Percentiles rank a stretch among this genome's conserved stretches.
Evolutionary conservation across 164 flowering plant species (phyloP).

Genomic region (Pachysandra terminalis): DNA sequence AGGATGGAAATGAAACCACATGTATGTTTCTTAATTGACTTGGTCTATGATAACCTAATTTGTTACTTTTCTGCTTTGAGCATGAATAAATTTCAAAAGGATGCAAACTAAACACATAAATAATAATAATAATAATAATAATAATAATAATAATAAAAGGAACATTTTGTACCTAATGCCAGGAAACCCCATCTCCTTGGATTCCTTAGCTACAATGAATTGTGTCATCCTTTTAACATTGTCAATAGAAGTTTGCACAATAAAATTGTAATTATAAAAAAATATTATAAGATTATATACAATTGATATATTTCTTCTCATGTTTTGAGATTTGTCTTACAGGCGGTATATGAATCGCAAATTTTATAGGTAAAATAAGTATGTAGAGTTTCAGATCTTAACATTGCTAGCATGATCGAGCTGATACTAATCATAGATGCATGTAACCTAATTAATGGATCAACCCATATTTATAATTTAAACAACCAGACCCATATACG

Average conservation of each 20-base stretch:
- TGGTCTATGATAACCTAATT: neutral
- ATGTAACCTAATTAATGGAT: too few relatives aligned
- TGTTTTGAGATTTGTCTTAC: too few relatives aligned
- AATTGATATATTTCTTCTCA: neutral
- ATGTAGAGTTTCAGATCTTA: too few relatives aligned
- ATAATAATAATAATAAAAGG: too few relatives aligned
- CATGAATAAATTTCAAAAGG: neutral
- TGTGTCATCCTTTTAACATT: neutral
- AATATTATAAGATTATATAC: neutral
- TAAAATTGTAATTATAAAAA: too few relatives aligned
- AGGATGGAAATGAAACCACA: constrained; percentile 96
- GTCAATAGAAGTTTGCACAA: neutral
- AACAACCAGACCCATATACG: too few relatives aligned
- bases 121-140: too few relatives aligned
- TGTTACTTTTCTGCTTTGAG: neutral
- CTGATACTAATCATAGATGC: too few relatives aligned
- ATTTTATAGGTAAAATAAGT: too few relatives aligned
- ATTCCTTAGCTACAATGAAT: neutral
- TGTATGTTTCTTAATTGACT: constrained; percentile 46
- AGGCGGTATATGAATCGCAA: too few relatives aligned
- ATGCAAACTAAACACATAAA: neutral
- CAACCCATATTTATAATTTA: too few relatives aligned
- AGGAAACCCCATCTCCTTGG: neutral
- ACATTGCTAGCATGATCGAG: too few relatives aligned
- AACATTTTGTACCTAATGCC: neutral